A percentile compares a stretch with the other conserved stretches of the same genome.
These are phyloP conservation scores for Zasmidium citrigriseum DNA, from an alignment of 2,329 filamentous ascomycete genomes.

Conservation along the genomic window DNA sequence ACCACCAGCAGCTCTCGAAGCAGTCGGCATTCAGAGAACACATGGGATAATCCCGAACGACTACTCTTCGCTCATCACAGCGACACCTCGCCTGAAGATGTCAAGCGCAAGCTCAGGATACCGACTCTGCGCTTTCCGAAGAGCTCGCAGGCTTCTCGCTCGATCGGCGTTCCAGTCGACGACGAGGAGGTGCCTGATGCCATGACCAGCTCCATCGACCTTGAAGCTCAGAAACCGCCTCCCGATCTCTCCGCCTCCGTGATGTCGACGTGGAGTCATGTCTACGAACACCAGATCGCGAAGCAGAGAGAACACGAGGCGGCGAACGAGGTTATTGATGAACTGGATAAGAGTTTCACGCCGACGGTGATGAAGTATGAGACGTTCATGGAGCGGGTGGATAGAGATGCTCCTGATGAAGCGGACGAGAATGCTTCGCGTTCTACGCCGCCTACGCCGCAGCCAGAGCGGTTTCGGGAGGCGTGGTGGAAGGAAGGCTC, in stretches of 20 bases:
- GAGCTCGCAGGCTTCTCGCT: neutral
- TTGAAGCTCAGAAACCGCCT: neutral
- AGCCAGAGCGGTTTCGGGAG: neutral
- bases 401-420: neutral
- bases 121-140: neutral
- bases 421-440: neutral
- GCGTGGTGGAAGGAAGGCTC: neutral
- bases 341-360: slow-evolving; percentile 4
- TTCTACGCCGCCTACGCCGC: neutral
- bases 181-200: neutral
- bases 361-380: slow-evolving; percentile 3
- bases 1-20: neutral
- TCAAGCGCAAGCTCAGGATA: neutral
- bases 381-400: neutral
- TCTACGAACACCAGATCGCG: neutral
- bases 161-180: neutral
- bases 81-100: neutral
- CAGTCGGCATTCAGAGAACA: neutral
- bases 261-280: neutral
- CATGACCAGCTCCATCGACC: neutral
- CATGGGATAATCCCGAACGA: neutral
- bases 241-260: neutral
- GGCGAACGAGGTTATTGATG: slow-evolving; percentile 7
- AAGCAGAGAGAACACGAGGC: neutral
- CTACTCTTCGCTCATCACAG: neutral